Conservation (phyloP, 169 alveolate genomes). For the Condylostoma magnum region DNA sequence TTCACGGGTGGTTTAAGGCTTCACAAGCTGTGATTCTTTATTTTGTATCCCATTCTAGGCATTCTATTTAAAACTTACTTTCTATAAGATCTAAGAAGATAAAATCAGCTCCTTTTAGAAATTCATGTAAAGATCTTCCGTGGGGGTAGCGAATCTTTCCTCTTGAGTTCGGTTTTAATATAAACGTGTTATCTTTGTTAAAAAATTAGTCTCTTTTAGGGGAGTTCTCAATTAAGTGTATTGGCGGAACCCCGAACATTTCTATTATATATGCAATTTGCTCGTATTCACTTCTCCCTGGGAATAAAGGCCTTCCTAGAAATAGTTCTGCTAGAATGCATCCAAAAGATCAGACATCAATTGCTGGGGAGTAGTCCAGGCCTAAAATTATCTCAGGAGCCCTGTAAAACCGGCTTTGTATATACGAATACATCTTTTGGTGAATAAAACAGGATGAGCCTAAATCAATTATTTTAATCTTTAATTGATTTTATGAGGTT, state of each 20-base stretch:
- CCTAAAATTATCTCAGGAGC: conserved; percentile 71
- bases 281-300: conserved; percentile 63
- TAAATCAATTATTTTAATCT: conserved; percentile 65
- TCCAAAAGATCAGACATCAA: conserved; percentile 74
- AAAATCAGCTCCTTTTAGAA: conserved; percentile 42
- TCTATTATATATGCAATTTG: conserved; percentile 66
- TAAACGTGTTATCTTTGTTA: conserved; percentile 57
- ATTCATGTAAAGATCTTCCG: conserved; percentile 34
- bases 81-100: conserved; percentile 48
- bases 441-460: conserved; percentile 62
- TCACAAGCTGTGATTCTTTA: conserved; percentile 85
- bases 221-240: conserved; percentile 37
- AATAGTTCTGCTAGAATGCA: conserved; percentile 62
- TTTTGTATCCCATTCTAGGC: conserved; percentile 82
- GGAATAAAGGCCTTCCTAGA: conserved; percentile 66
- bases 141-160: conserved; percentile 57
- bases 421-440: conserved; percentile 55
- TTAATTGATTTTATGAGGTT: conserved; percentile 44
- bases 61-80: conserved; percentile 53
- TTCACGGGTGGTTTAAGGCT: conserved; percentile 85
- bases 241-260: conserved; percentile 73
- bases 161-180: conserved; percentile 37
- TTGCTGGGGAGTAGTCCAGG: conserved; percentile 39
- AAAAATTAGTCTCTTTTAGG: conserved; percentile 63
- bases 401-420: conserved; percentile 68